A percentile compares a stretch with the other conserved stretches of the same genome.
Conservation (phyloP, 2,329 filamentous ascomycete species). For the Venturia effusa region DNA sequence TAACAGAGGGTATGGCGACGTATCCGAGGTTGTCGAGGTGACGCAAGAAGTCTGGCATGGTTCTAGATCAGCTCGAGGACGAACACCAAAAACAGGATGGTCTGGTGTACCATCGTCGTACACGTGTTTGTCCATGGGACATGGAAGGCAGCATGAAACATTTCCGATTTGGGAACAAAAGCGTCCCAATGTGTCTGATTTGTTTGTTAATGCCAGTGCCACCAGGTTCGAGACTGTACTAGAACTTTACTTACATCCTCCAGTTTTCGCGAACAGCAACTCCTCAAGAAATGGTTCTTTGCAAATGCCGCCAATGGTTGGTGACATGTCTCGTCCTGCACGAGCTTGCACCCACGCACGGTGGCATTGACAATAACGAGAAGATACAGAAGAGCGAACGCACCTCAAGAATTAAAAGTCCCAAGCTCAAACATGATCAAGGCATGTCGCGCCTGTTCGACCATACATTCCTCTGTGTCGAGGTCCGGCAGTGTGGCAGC, state of each 20-base stretch:
- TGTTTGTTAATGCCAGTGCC: constrained; percentile 23
- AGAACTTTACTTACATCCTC: constrained; percentile 8
- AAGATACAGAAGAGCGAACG: not conserved
- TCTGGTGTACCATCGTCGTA: constrained; percentile 39
- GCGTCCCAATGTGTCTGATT: constrained; percentile 43
- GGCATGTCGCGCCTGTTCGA: constrained; percentile 1
- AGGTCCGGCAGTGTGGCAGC: not conserved
- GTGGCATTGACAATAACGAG: not conserved
- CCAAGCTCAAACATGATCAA: not conserved
- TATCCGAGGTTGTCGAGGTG: constrained; percentile 50
- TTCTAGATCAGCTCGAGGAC: not conserved
- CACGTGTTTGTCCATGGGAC: constrained; percentile 67
- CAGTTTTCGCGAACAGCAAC: not conserved
- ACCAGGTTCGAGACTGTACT: not conserved
- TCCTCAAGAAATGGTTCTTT: constrained; percentile 8
- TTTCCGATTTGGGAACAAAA: constrained; percentile 30
- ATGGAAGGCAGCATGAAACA: constrained; percentile 68
- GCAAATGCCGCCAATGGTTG: not conserved
- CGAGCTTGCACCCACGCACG: not conserved
- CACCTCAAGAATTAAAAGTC: not conserved
- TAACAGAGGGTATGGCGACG: constrained; percentile 60
- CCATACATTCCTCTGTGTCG: not conserved
- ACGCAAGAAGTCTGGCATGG: not conserved
- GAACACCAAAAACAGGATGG: constrained; percentile 14
- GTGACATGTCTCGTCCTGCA: not conserved